phyloP scores from a whole-genome alignment of 176 grass and related monocot species.

The Juncus effusus region DNA sequence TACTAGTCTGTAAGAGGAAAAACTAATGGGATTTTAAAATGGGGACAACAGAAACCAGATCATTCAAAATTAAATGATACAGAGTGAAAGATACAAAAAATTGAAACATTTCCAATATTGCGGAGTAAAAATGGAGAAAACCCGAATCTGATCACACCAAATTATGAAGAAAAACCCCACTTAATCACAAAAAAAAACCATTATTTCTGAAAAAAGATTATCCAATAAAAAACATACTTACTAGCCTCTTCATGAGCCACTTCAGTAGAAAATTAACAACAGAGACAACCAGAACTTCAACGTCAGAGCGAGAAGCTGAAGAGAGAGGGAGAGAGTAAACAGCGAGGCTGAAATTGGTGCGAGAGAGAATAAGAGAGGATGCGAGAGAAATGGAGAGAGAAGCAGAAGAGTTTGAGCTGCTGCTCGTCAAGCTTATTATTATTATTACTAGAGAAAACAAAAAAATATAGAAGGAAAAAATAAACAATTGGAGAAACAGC shows the following conservation, averaged over 20 bases:
- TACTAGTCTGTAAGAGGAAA: not conserved
- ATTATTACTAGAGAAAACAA: slow-evolving; percentile 12
- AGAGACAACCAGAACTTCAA: not conserved
- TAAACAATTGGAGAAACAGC: slow-evolving; percentile 24
- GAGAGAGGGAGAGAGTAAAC: slow-evolving; percentile 4
- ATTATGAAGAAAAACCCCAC: slow-evolving; percentile 4
- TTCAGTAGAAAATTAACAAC: slow-evolving; percentile 5
- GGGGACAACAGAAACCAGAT: slow-evolving; percentile 21
- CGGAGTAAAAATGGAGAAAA: slow-evolving; percentile 27
- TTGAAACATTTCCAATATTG: slow-evolving; percentile 3
- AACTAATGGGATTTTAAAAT: slow-evolving; percentile 25
- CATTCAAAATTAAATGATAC: slow-evolving; percentile 26
- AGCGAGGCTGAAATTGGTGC: slow-evolving; percentile 12
- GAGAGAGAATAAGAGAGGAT: slow-evolving; percentile 20
- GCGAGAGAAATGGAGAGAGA: slow-evolving; percentile 13
- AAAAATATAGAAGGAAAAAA: slow-evolving; percentile 17
- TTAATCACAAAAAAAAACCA: not conserved
- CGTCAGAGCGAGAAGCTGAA: not conserved
- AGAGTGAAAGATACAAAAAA: slow-evolving; percentile 29
- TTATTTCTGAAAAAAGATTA: not conserved
- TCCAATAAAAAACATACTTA: slow-evolving; percentile 60
- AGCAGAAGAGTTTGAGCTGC: slow-evolving; percentile 10
- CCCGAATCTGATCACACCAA: slow-evolving; percentile 9
- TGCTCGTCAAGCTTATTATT: slow-evolving; percentile 29
- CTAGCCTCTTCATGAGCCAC: slow-evolving; percentile 72